Conservation (phyloP, 2,329 filamentous ascomycete genomes). For the Sporothrix brasiliensis region DNA sequence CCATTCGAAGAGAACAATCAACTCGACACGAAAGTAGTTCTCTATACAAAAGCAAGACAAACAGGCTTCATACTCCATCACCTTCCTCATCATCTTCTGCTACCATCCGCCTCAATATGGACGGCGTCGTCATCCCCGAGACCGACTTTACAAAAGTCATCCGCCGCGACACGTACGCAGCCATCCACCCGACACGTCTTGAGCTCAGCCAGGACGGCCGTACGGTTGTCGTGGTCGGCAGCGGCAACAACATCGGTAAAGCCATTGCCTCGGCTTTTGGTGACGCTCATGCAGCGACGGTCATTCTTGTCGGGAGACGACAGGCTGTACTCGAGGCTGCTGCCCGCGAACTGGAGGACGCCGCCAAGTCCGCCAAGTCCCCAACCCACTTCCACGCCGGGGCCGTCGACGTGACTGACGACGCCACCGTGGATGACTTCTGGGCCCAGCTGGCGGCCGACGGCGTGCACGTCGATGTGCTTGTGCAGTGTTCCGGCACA, state of each 20-base stretch:
- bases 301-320: slow-evolving; percentile 32
- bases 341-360: slow-evolving; percentile 13
- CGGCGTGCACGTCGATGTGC: slow-evolving; percentile 41
- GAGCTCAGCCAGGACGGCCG: slow-evolving; percentile 49
- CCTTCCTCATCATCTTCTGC: too few relatives aligned
- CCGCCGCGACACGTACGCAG: slow-evolving; percentile 45
- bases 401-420: slow-evolving; percentile 21
- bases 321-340: slow-evolving; percentile 26
- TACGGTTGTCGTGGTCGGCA: slow-evolving; percentile 43
- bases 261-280: slow-evolving; percentile 33
- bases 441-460: slow-evolving; percentile 23
- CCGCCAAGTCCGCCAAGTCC: neutral
- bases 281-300: slow-evolving; percentile 18
- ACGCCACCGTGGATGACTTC: slow-evolving; percentile 6
- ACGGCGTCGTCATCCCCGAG: neutral
- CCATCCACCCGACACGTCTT: slow-evolving; percentile 45
- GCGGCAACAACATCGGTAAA: slow-evolving; percentile 33
- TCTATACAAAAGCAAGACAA: neutral
- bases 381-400: neutral
- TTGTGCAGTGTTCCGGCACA: slow-evolving; percentile 43
- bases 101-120: neutral
- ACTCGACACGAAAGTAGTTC: too few relatives aligned
- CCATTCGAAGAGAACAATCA: too few relatives aligned
- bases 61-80: neutral
- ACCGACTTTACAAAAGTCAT: slow-evolving; percentile 27